Evolutionary conservation across 1,284 basidiomycete species (phyloP).

Genomic region (Sanghuangporus weigelae): DNA sequence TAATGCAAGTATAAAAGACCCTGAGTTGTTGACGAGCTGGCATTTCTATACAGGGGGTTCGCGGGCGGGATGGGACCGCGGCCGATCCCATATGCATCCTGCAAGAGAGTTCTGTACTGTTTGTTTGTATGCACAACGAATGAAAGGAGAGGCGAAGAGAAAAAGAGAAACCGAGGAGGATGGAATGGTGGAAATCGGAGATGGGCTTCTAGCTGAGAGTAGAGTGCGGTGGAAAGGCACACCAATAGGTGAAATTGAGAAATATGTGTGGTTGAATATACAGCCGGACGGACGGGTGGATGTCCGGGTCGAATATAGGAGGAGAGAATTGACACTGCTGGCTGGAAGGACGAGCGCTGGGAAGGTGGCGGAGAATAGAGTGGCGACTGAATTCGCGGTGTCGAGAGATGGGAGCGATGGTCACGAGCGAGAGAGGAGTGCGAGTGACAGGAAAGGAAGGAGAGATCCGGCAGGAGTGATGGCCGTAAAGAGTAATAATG

Average conservation of each 20-base stretch:
- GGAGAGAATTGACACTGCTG: too few relatives aligned
- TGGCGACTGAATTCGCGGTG: not conserved
- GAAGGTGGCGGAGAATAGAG: not conserved
- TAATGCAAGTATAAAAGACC: not conserved
- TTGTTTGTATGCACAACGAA: not conserved
- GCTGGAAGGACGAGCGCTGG: not conserved
- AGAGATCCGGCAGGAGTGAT: not conserved
- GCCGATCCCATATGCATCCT: too few relatives aligned
- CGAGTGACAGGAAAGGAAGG: not conserved
- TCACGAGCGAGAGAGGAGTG: not conserved
- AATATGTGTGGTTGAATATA: not conserved
- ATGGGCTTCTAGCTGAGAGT: not conserved
- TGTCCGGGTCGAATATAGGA: not conserved
- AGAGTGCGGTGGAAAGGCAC: not conserved
- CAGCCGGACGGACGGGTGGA: not conserved
- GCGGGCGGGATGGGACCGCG: too few relatives aligned
- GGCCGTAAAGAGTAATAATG: not conserved
- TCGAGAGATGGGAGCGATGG: not conserved
- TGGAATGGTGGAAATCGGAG: not conserved
- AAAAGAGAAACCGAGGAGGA: not conserved
- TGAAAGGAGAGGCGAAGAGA: not conserved
- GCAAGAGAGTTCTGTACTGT: not conserved
- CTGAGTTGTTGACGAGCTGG: not conserved
- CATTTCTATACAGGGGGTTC: too few relatives aligned
- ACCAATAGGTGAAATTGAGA: not conserved